These are phyloP conservation scores for Pseudonectria foliicola DNA, from an alignment of 2,329 filamentous ascomycete genomes.

Conservation along the genomic window DNA sequence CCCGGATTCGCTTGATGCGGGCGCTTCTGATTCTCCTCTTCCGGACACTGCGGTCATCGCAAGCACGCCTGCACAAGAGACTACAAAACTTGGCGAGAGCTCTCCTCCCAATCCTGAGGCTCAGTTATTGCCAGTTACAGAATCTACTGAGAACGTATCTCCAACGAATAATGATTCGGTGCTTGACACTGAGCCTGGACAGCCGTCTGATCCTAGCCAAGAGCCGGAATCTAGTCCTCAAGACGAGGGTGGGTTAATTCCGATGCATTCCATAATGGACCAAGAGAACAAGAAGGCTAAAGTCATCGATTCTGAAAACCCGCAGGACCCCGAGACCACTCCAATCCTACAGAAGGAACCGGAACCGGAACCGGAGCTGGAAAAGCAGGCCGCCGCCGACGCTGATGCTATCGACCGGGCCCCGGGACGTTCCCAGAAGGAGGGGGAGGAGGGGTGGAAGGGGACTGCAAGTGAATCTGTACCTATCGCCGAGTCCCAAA, in stretches of 20 bases:
- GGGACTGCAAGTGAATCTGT: conserved; percentile 11
- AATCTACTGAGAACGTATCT: conserved; percentile 6
- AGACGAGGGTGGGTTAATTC: conserved; percentile 24
- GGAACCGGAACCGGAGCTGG: conserved; percentile 19
- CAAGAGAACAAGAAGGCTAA: conserved; percentile 30
- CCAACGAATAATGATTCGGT: conserved; percentile 4
- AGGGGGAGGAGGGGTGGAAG: conserved; percentile 11
- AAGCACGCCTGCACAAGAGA: conserved; percentile 6
- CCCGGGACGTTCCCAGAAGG: conserved; percentile 12
- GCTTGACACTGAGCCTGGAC: conserved; percentile 13
- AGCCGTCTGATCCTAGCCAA: conserved; percentile 14
- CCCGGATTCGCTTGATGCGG: conserved; percentile 10
- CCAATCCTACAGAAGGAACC: conserved; percentile 8
- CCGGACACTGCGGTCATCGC: conserved; percentile 7
- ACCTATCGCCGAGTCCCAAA: conserved; percentile 11
- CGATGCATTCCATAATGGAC: conserved; percentile 24
- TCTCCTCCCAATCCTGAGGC: conserved; percentile 11
- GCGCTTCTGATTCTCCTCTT: conserved; percentile 6
- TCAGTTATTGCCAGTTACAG: conserved; percentile 5
- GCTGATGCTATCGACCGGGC: conserved; percentile 15
- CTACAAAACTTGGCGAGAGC: conserved; percentile 8
- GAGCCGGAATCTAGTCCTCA: conserved; percentile 20
- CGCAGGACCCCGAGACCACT: conserved; percentile 22
- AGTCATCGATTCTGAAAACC: conserved; percentile 21
- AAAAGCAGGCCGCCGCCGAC: conserved; percentile 19